phyloP scores from a whole-genome alignment of 495 filamentous ascomycete genomes.

The Podospora appendiculata region DNA sequence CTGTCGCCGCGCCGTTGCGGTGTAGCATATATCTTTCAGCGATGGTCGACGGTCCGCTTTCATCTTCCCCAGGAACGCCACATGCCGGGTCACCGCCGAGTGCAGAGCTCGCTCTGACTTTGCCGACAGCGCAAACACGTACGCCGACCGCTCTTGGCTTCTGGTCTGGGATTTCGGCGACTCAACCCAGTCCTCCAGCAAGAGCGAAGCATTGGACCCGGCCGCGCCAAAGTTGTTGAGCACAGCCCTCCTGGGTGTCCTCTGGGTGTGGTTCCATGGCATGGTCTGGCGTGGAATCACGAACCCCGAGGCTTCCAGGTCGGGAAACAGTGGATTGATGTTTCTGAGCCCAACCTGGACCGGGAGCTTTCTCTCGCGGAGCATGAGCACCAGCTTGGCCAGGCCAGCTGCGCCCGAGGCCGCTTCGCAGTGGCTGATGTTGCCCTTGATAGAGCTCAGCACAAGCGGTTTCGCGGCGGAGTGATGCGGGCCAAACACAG shows the following conservation, averaged over 20 bases:
- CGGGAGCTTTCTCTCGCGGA: conserved; percentile 63
- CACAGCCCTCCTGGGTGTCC: conserved; percentile 27
- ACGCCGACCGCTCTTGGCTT: conserved; percentile 19
- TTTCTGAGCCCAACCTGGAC: conserved; percentile 69
- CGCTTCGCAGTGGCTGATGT: conserved; percentile 70
- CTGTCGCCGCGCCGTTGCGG: conserved; percentile 61
- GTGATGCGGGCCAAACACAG: conserved; percentile 48
- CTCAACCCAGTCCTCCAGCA: conserved; percentile 30
- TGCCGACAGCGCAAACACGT: conserved; percentile 30
- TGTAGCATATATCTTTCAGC: conserved; percentile 53
- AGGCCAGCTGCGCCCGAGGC: conserved; percentile 64
- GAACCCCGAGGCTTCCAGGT: background rate
- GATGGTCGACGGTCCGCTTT: conserved; percentile 5
- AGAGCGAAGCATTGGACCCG: background rate
- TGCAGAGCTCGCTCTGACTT: conserved; percentile 24
- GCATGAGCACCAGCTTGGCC: conserved; percentile 69
- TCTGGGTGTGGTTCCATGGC: conserved; percentile 24
- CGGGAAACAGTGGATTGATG: conserved; percentile 28
- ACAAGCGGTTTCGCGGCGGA: conserved; percentile 40
- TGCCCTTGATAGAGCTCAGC: conserved; percentile 67
- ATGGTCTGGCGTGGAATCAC: conserved; percentile 1
- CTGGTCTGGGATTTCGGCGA: conserved; percentile 43
- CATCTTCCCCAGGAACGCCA: conserved; percentile 3
- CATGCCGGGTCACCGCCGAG: conserved; percentile 20
- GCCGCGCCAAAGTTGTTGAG: conserved; percentile 50